Base-by-base conservation (phyloP, 441 rosid genomes). In the Brassica hybrid region DNA sequence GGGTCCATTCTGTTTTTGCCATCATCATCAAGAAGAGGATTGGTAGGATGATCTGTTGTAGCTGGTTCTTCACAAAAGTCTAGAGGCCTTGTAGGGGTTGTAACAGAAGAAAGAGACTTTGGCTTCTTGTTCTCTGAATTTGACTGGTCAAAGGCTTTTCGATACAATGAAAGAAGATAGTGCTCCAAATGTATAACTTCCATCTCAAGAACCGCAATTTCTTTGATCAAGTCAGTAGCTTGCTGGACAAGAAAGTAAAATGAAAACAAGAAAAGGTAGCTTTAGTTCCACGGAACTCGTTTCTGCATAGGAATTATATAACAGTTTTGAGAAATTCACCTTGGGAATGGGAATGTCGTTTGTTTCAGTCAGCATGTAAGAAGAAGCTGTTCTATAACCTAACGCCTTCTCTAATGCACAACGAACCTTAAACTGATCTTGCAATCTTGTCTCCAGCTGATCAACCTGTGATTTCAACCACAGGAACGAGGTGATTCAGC, bases 121-220 rank as follows among this genome's bases (percentile, higher is more conserved):
- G 79, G 62, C 59, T 69, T 84, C 83, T 82, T 41, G 13, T 11
- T 41, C 48, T 41, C 87, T 60, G 74, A 71, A 14, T 89, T 65
- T 23, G 90, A 85, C 68, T 90, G 92, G 78, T 93, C 96, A 85
- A 95, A 93, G 61, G 94, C 93, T 81, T 84, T 88, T 17, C 99
- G 87, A 71, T 95, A 95, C 69, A 95, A 77, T 3, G 93, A 88
- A 61, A 95, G 96, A 83, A 95, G 98, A 79, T 91, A 85, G 64
- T 93, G 98, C 61, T 95, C 99, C 83, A 95, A 82, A 81, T 93
- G 79, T 67, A 87, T 88, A 69, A 95, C 98, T 87, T 95, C 99
- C 86, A 90, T 83, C 85, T 95, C 98, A 27, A 95, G 80, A 63
- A 89, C 90, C 0, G 97, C 92, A 14, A 95, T 88, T 79, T 93